Conservation (phyloP, 2,329 filamentous ascomycete genomes). For the Fusarium buxicola region DNA sequence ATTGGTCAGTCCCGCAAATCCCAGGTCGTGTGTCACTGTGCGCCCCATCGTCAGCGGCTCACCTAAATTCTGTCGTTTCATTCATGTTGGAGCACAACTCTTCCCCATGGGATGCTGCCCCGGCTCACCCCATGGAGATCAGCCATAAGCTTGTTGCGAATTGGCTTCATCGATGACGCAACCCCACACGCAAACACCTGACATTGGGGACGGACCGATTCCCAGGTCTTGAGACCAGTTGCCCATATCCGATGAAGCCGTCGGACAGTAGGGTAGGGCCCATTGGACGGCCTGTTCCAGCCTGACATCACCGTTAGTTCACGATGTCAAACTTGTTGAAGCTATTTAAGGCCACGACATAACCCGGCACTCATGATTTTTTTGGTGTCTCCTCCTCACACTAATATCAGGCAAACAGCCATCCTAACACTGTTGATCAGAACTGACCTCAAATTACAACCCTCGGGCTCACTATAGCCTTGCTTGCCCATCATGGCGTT, state of each 20-base stretch:
- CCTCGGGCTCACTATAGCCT: constrained; percentile 7
- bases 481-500: constrained; percentile 35
- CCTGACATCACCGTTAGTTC: constrained; percentile 34
- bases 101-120: background rate
- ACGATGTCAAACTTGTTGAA: background rate
- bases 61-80: background rate
- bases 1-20: constrained; percentile 3
- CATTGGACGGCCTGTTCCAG: constrained; percentile 5
- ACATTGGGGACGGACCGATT: constrained; percentile 44
- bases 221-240: constrained; percentile 31
- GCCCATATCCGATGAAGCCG: constrained; percentile 2
- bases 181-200: constrained; percentile 26
- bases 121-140: constrained; percentile 21
- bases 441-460: background rate
- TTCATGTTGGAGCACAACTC: background rate
- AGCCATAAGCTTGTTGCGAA: background rate
- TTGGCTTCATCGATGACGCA: constrained; percentile 1
- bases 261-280: background rate
- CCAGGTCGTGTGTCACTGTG: background rate
- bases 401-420: background rate
- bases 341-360: constrained; percentile 11
- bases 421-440: background rate
- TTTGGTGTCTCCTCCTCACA: background rate
- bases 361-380: background rate
- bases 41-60: background rate